Percentiles rank a stretch among this genome's conserved stretches.
These are phyloP conservation scores for Discostella stelligeroides DNA, from an alignment of 108 stramenopile species.

Conservation along the genomic window DNA sequence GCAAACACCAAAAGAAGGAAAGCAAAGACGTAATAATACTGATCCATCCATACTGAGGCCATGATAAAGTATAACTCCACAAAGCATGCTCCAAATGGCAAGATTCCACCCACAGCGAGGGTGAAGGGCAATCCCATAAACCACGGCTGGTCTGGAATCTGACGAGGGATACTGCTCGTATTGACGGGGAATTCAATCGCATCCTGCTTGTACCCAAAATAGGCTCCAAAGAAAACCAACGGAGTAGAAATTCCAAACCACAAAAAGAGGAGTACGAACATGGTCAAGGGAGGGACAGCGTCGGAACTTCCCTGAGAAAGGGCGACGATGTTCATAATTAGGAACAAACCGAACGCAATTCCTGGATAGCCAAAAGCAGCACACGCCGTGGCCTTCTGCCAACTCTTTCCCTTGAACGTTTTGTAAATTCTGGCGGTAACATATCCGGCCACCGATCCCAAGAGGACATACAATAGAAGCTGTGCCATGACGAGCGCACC, in stretches of 20 bases:
- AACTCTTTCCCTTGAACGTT: conserved; percentile 95
- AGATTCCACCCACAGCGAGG: conserved; percentile 91
- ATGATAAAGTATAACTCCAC: conserved; percentile 99
- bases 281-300: conserved; percentile 93
- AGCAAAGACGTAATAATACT: conserved; percentile 99
- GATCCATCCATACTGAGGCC: conserved; percentile 93
- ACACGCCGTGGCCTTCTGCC: conserved; percentile 91
- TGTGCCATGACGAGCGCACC: conserved; percentile 97
- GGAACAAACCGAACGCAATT: conserved; percentile 82
- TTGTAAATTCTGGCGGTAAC: conserved; percentile 95
- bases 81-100: conserved; percentile 97
- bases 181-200: conserved; percentile 94
- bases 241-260: conserved; percentile 98
- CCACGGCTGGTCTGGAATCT: conserved; percentile 96
- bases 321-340: conserved; percentile 87
- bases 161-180: conserved; percentile 89
- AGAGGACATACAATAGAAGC: conserved; percentile 93
- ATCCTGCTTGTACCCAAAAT: conserved; percentile 97
- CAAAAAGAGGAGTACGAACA: conserved; percentile 87
- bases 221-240: conserved; percentile 95
- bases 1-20: conserved; percentile 95
- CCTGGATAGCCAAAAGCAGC: conserved; percentile 94
- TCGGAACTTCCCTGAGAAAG: conserved; percentile 76
- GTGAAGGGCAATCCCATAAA: conserved; percentile 89
- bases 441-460: conserved; percentile 94